These are phyloP conservation scores for Musa troglodytarum DNA, from an alignment of 176 grass and related monocot genomes.

Conservation along the genomic window DNA sequence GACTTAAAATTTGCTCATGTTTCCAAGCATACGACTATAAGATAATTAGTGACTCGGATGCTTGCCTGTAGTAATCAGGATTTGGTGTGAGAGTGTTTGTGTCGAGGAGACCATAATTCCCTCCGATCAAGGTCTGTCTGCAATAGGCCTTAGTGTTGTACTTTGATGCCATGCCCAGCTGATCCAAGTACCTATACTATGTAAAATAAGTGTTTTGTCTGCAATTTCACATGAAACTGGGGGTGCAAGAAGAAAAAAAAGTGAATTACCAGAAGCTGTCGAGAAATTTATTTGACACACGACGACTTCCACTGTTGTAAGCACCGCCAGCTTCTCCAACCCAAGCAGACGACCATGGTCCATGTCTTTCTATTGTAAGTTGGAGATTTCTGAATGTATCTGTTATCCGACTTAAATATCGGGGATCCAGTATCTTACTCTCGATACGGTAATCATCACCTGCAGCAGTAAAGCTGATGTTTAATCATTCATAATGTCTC, in stretches of 20 bases:
- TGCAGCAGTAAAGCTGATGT: constrained; percentile 24
- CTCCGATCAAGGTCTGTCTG: constrained; percentile 80
- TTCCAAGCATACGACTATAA: not conserved
- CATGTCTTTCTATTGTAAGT: constrained; percentile 61
- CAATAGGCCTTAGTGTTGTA: constrained; percentile 95
- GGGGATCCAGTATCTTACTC: constrained; percentile 65
- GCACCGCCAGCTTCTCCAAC: constrained; percentile 93
- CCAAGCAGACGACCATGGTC: constrained; percentile 77
- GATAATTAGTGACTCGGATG: not conserved
- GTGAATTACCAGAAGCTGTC: constrained; percentile 87
- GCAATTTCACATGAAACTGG: not conserved
- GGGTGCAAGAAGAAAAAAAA: constrained; percentile 9
- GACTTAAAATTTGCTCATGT: not conserved
- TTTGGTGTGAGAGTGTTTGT: constrained; percentile 69
- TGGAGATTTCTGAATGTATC: constrained; percentile 82
- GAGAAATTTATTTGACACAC: constrained; percentile 73
- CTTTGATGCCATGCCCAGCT: constrained; percentile 79
- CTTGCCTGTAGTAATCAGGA: constrained; percentile 97
- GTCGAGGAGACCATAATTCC: constrained; percentile 96
- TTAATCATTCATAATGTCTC: constrained; percentile 8
- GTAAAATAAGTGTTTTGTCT: not conserved
- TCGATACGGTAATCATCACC: constrained; percentile 67
- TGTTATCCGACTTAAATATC: constrained; percentile 41
- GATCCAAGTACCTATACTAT: constrained; percentile 84
- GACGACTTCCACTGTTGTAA: constrained; percentile 80